Percentiles rank a stretch among this genome's conserved stretches.
Evolutionary conservation across 805 yeast genomes (phyloP).

Genomic region (Candida caryicola): DNA sequence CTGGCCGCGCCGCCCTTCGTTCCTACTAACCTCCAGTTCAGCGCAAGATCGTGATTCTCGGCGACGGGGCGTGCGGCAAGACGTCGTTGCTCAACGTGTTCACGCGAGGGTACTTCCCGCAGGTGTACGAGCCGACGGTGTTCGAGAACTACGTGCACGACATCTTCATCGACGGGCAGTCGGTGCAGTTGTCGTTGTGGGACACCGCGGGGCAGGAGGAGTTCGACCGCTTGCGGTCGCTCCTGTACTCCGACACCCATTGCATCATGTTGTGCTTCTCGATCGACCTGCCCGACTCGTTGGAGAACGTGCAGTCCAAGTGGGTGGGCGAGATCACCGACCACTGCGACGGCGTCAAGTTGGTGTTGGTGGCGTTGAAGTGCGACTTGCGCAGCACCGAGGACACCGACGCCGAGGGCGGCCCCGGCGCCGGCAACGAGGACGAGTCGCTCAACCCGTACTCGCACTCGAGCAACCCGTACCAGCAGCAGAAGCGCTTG

Average conservation of each 20-base stretch:
- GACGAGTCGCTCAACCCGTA: slow-evolving; percentile 34
- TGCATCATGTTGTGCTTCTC: slow-evolving; percentile 85
- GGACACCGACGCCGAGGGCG: too few relatives aligned
- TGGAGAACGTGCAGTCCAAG: slow-evolving; percentile 76
- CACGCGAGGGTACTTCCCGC: slow-evolving; percentile 89
- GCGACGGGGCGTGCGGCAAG: slow-evolving; percentile 95
- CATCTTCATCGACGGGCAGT: slow-evolving; percentile 89
- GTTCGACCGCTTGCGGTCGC: slow-evolving; percentile 83
- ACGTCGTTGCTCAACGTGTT: slow-evolving; percentile 88
- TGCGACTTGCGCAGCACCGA: slow-evolving; percentile 66
- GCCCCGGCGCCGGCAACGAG: too few relatives aligned
- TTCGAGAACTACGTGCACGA: slow-evolving; percentile 93
- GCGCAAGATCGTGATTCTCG: slow-evolving; percentile 88
- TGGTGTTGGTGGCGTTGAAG: slow-evolving; percentile 78
- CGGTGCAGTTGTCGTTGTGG: slow-evolving; percentile 86
- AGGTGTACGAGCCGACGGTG: slow-evolving; percentile 90
- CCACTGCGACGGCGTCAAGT: slow-evolving; percentile 79
- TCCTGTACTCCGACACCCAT: slow-evolving; percentile 84
- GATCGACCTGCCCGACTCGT: slow-evolving; percentile 77
- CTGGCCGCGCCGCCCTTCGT: too few relatives aligned
- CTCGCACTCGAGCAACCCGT: slow-evolving; percentile 30
- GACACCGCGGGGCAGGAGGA: slow-evolving; percentile 98
- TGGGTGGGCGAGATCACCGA: slow-evolving; percentile 84
- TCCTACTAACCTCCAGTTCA: too few relatives aligned
- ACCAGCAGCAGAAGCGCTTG: slow-evolving; percentile 37